Percentiles rank a stretch among this genome's conserved stretches.
phyloP scores from a whole-genome alignment of 495 filamentous ascomycete genomes.

The Neurospora sp. region DNA sequence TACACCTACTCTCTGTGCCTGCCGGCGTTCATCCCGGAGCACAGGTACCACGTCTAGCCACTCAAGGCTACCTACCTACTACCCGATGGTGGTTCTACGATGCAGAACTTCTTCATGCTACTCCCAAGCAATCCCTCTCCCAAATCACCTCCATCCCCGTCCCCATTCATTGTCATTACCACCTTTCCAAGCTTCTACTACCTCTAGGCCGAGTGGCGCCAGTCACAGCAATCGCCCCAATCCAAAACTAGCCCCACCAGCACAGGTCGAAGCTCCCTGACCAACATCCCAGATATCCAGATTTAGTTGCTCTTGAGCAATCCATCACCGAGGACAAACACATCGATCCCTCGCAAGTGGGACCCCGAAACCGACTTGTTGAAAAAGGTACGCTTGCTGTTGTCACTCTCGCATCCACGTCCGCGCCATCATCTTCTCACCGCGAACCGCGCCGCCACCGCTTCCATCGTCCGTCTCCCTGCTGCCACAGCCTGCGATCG shows the following conservation, averaged over 20 bases:
- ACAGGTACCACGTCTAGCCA: neutral
- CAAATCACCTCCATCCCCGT: neutral
- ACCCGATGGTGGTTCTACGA: neutral
- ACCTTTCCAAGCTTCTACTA: neutral
- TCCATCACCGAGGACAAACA: constrained; percentile 84
- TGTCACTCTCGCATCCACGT: neutral
- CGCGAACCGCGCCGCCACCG: neutral
- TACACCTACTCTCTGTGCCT: neutral
- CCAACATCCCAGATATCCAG: constrained; percentile 90
- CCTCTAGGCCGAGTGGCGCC: constrained; percentile 20
- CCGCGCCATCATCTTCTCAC: neutral
- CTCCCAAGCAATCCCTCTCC: neutral
- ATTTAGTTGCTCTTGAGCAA: constrained; percentile 84
- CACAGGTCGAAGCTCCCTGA: constrained; percentile 43
- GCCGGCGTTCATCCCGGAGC: neutral
- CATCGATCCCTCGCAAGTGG: constrained; percentile 70
- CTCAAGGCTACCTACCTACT: neutral
- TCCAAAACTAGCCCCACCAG: constrained; percentile 46
- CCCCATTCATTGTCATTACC: neutral
- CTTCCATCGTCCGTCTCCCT: neutral
- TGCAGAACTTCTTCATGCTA: neutral
- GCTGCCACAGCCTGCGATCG: neutral
- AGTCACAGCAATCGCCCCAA: constrained; percentile 44
- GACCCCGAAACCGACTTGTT: constrained; percentile 85
- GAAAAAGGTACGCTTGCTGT: constrained; percentile 51